Evolutionary conservation across 2,329 filamentous ascomycete genomes (phyloP), one percentile per base, ranked within the genome.

Genomic region (Lecanicillium sp.): DNA sequence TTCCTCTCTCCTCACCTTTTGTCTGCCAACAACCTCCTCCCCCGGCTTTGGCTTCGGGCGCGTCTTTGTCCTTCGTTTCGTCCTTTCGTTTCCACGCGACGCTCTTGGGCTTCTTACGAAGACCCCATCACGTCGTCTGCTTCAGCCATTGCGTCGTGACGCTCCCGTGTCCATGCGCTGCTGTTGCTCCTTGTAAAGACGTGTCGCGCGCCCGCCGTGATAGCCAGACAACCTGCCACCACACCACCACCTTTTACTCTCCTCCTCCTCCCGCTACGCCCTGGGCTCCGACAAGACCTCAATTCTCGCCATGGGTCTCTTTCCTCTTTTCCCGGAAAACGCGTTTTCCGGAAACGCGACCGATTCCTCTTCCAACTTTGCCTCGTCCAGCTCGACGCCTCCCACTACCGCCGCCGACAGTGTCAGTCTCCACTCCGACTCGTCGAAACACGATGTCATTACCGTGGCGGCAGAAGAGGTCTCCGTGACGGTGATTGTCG

Each of bases 331-430:
- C 8, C 40, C 47, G 3, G 60, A 64, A 39, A 53, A 50, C 51
- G 55, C 51, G 52, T 54, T 59, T 43, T 51, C 46, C 25, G 46
- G 42, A 25, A 37, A 45, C 30, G 51, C 57, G 39, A 56, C 57
- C 39, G 66, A 70, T 43, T 59, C 58, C 32, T 69, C 67, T 25
- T 69, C 65, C 52, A 60, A 73, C 49, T 62, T 71, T 66, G 71
- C 72, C 64, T 76, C 73, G 36, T 63, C 69, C 18, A 71, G 66
- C 50, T 81, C 76, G 15, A 84, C 81, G 41, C 80, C 81, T 33
- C 77, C 79, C 17, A 84, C 80, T 35, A 84, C 77, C 48, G 64
- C 80, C 48, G 74, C 72, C 52, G 80, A 84, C 56, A 70, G 66
- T 49, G 69, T 66, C 43, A 82, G 78, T 60, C 63, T 79, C 41